phyloP scores from a whole-genome alignment of 805 yeast species.

The Groenewaldozyma salmanticensis region DNA sequence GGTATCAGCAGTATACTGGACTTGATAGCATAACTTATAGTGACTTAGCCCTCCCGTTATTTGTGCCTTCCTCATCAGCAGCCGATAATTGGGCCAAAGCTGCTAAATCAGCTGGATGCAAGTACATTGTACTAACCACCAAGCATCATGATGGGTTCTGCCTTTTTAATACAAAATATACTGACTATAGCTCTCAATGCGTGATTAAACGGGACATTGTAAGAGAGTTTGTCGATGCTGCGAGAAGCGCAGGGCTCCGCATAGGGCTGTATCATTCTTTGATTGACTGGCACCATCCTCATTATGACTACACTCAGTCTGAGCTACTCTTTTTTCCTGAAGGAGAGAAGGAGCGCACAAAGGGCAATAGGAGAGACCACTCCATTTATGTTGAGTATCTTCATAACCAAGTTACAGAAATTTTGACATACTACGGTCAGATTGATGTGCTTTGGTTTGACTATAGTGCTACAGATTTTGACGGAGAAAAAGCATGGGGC shows the following conservation, averaged over 20 bases:
- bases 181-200: slow-evolving; percentile 5
- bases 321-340: slow-evolving; percentile 9
- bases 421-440: slow-evolving; percentile 10
- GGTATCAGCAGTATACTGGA: slow-evolving; percentile 12
- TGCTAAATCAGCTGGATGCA: slow-evolving; percentile 11
- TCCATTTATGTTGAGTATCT: slow-evolving; percentile 10
- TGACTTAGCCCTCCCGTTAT: slow-evolving; percentile 8
- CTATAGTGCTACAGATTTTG: slow-evolving; percentile 9
- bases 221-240: slow-evolving; percentile 6
- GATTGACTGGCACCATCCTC: slow-evolving; percentile 16
- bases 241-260: slow-evolving; percentile 9
- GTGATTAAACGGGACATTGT: slow-evolving; percentile 9
- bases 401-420: slow-evolving; percentile 12
- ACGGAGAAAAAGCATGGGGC: slow-evolving; percentile 14
- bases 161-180: slow-evolving; percentile 8
- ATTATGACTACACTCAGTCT: slow-evolving; percentile 8
- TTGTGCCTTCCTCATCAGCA: slow-evolving; percentile 4
- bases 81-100: slow-evolving; percentile 11
- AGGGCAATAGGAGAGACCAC: slow-evolving; percentile 9
- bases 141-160: slow-evolving; percentile 17
- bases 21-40: slow-evolving; percentile 9
- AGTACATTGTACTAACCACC: slow-evolving; percentile 13
- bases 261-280: slow-evolving; percentile 13
- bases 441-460: slow-evolving; percentile 14
- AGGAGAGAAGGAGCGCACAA: slow-evolving; percentile 7